A percentile compares a stretch with the other conserved stretches of the same genome.
Evolutionary conservation across 768 basidiomycete species (phyloP).

Genomic region (Coprinopsis marcescibilis): DNA sequence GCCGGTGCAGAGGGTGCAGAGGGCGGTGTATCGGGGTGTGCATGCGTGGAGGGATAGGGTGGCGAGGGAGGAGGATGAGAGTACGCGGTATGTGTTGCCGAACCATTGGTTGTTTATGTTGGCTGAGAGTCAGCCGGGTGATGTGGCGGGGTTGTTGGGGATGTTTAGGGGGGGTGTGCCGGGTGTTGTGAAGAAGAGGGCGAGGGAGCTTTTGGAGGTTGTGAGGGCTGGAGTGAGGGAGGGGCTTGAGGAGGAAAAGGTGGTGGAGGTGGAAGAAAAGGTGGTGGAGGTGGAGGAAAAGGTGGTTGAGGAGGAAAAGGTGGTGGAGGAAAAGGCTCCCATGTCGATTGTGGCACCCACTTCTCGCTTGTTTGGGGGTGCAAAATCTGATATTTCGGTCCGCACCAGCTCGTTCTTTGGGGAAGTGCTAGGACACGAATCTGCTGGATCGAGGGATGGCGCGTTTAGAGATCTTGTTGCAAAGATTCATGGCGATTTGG

Average conservation of each 20-base stretch:
- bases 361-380: constrained; percentile 28
- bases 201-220: constrained; percentile 59
- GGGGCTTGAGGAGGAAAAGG: constrained; percentile 15
- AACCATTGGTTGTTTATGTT: constrained; percentile 72
- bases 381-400: constrained; percentile 10
- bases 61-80: constrained; percentile 84
- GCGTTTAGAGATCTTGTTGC: constrained; percentile 51
- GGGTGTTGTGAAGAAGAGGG: constrained; percentile 54
- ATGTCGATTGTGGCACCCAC: constrained; percentile 5
- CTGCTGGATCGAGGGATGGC: constrained; percentile 13
- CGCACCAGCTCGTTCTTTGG: constrained; percentile 43
- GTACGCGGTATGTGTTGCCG: constrained; percentile 66
- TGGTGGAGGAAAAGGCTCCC: not conserved
- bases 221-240: constrained; percentile 46
- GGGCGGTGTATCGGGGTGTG: constrained; percentile 61
- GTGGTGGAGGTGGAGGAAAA: constrained; percentile 18
- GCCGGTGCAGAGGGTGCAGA: constrained; percentile 35
- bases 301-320: not conserved
- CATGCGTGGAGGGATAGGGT: constrained; percentile 80
- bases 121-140: constrained; percentile 64
- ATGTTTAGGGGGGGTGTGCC: constrained; percentile 45
- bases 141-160: constrained; percentile 57
- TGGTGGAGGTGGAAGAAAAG: constrained; percentile 10
- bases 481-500: constrained; percentile 63
- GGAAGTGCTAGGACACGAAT: constrained; percentile 3